Evolutionary conservation across 805 yeast genomes (phyloP), one percentile per base, ranked within the genome.

Genomic region (Saturnispora besseyi): DNA sequence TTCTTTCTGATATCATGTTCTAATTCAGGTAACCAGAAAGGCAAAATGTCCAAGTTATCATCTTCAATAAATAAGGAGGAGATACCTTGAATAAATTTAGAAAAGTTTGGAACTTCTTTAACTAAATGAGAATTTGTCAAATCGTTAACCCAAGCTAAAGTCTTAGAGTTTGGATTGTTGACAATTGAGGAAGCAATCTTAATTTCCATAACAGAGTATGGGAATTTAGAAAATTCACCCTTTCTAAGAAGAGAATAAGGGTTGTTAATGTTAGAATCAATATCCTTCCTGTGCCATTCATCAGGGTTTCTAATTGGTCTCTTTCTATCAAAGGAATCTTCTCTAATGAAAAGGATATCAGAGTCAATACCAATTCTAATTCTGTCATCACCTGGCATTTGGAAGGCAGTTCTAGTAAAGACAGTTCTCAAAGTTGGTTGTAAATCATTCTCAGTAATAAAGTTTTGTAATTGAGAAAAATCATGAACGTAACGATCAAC

Each of bases 361-460:
- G 95, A 84, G 68, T 91, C 98, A 55, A 91, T 87, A 41, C 87
- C 82, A 53, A 93, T 82, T 64, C 98, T 81, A 36, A 90, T 84
- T 61, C 91, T 79, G 64, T 90, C 95, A 64, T 93, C 98, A 51
- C 97, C 97, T 3, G 99, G 99, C 59, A 91, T 91, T 73, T 91
- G 97, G 73, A 93, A 91, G 2, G 98, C 98, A 5, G 96, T 87
- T 66, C 98, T 78, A 40, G 88, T 86, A 70, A 87, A 88, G 34
- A 83, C 78, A 10, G 96, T 78, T 70, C 98, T 81, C 63, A 93
- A 69, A 36, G 87, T 79, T 12, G 99, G 99, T 67, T 87, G 86
- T 55, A 91, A 73, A 53, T 79, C 76, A 57, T 81, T 74, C 48
- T 79, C 79, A 38, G 67, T 62, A 54, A 91, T 83, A 60, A 82